These are phyloP conservation scores for Dryas integrifolia DNA, from an alignment of 331 rosid genomes.

Conservation along the genomic window DNA sequence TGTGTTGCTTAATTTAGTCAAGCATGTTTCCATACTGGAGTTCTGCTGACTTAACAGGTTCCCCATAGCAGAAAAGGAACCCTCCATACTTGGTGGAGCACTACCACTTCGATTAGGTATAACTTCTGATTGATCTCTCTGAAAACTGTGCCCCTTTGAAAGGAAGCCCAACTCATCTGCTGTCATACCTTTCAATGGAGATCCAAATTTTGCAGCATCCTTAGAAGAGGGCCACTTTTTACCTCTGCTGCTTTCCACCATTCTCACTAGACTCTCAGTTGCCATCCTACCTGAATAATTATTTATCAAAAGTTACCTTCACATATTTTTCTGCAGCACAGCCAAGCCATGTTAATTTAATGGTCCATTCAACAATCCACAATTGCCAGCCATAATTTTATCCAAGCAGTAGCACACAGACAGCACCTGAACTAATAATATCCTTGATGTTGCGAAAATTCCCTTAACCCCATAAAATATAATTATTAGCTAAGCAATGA, in stretches of 20 bases:
- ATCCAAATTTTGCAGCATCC: constrained; percentile 39
- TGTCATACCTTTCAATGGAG: constrained; percentile 33
- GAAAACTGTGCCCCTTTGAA: constrained; percentile 36
- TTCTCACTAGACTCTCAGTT: constrained; percentile 55
- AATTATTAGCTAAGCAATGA: not conserved
- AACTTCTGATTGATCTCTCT: constrained; percentile 26
- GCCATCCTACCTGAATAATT: constrained; percentile 37
- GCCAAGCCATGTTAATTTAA: not conserved
- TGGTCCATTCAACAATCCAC: not conserved
- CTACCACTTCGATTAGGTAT: constrained; percentile 61
- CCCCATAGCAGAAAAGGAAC: constrained; percentile 49
- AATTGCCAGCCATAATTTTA: not conserved
- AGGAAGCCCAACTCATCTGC: constrained; percentile 46
- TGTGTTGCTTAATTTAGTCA: constrained; percentile 30
- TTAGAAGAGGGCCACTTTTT: constrained; percentile 47
- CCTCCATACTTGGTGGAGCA: constrained; percentile 73
- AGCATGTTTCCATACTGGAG: constrained; percentile 30
- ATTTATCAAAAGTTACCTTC: not conserved
- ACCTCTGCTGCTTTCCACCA: constrained; percentile 45
- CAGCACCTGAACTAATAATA: not conserved
- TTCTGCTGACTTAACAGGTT: constrained; percentile 42
- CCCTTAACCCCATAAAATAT: not conserved
- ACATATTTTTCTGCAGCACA: not conserved
- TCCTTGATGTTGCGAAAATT: not conserved
- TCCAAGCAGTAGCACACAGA: not conserved